A percentile compares a stretch with the other conserved stretches of the same genome.
Evolutionary conservation across 352 stramenopile genomes (phyloP).

Genomic region (Phytophthora crassamura): DNA sequence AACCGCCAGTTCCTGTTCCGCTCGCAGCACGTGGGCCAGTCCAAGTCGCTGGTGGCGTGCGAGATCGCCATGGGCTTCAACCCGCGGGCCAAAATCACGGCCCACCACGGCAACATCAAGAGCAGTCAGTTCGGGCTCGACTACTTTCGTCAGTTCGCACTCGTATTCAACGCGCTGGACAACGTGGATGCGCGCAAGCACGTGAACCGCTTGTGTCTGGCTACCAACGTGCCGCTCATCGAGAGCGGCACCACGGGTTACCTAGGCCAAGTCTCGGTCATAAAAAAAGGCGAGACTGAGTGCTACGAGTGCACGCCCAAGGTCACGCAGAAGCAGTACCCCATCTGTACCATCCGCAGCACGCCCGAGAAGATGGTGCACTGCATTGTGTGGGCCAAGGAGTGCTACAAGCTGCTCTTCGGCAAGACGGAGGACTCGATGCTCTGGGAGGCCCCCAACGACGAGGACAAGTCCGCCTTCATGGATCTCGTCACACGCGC

Average conservation of each 20-base stretch:
- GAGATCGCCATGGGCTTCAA: constrained; percentile 92
- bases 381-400: constrained; percentile 99
- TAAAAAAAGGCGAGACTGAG: constrained; percentile 97
- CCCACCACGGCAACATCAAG: constrained; percentile 99
- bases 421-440: constrained; percentile 92
- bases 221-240: constrained; percentile 88
- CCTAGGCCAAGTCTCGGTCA: constrained; percentile 97
- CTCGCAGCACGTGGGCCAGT: constrained; percentile 96
- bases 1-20: constrained; percentile 99
- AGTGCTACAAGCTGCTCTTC: constrained; percentile 91
- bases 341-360: constrained; percentile 99
- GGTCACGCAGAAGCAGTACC: constrained; percentile 97
- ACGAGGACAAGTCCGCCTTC: constrained; percentile 87
- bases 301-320: constrained; percentile 99
- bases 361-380: constrained; percentile 99
- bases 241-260: constrained; percentile 99
- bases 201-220: constrained; percentile 98
- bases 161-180: constrained; percentile 99
- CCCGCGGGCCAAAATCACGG: constrained; percentile 85
- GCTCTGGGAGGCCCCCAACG: constrained; percentile 92
- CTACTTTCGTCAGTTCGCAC: constrained; percentile 96
- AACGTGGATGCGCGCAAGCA: constrained; percentile 99
- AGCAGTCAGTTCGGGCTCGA: constrained; percentile 90
- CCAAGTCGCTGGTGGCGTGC: constrained; percentile 93
- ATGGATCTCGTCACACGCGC: constrained; percentile 77